These are phyloP conservation scores for Tephrocybe sp. DNA, from an alignment of 768 basidiomycete genomes.

Conservation along the genomic window DNA sequence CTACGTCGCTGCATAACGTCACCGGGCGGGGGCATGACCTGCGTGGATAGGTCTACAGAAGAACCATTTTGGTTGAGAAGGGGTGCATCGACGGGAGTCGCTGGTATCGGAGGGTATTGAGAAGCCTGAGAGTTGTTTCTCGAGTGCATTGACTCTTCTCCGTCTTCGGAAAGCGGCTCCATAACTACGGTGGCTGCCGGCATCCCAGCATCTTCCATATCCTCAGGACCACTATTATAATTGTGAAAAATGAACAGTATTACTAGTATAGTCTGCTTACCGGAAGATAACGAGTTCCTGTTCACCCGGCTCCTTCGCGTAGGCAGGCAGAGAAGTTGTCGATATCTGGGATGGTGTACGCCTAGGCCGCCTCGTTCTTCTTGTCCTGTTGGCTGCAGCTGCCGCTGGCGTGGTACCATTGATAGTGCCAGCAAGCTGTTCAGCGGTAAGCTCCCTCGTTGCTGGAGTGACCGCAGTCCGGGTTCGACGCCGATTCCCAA, in stretches of 20 bases:
- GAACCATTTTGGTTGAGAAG: constrained; percentile 36
- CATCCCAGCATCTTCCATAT: constrained; percentile 54
- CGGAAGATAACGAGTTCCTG: constrained; percentile 73
- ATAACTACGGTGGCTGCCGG: constrained; percentile 37
- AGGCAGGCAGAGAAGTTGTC: constrained; percentile 72
- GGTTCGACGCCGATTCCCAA: neutral
- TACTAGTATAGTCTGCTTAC: no score
- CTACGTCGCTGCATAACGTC: constrained; percentile 25
- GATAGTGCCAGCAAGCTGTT: constrained; percentile 53
- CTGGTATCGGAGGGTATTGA: constrained; percentile 38
- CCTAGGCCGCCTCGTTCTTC: constrained; percentile 39
- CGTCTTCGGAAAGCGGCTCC: constrained; percentile 37
- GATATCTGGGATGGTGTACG: constrained; percentile 82
- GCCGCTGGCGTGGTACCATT: constrained; percentile 24
- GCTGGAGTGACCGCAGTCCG: neutral
- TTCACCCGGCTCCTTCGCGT: constrained; percentile 85
- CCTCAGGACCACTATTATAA: constrained; percentile 44
- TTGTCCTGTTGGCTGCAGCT: constrained; percentile 27
- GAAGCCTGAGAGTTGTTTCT: constrained; percentile 28
- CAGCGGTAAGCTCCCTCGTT: constrained; percentile 51
- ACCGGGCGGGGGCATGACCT: constrained; percentile 17
- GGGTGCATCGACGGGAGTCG: constrained; percentile 41
- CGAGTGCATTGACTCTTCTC: constrained; percentile 30
- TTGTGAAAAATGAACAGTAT: no score
- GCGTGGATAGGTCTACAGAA: constrained; percentile 22